Evolutionary conservation across 352 stramenopile species (phyloP).

Genomic region (Phytophthora syringae): DNA sequence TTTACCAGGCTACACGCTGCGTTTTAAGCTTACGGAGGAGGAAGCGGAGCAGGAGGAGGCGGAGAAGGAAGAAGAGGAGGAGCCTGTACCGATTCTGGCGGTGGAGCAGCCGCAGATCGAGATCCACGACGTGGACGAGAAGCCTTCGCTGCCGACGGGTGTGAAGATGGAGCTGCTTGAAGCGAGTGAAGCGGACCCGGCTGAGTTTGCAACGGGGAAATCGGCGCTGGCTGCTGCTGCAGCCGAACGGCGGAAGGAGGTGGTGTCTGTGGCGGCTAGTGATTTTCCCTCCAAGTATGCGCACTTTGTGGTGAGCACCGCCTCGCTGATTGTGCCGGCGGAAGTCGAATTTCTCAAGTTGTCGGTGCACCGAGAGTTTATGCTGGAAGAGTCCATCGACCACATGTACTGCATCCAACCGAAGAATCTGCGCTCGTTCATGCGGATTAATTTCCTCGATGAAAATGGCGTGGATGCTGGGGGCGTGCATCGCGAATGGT

Average conservation of each 20-base stretch:
- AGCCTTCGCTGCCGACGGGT: constrained; percentile 18
- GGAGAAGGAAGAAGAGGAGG: background rate
- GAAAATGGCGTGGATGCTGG: constrained; percentile 89
- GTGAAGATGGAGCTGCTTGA: constrained; percentile 43
- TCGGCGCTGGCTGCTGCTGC: constrained; percentile 31
- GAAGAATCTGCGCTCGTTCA: constrained; percentile 67
- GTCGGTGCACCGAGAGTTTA: constrained; percentile 63
- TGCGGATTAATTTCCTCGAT: constrained; percentile 90
- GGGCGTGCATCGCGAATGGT: constrained; percentile 94
- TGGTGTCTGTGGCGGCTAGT: constrained; percentile 41
- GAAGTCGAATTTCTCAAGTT: constrained; percentile 76
- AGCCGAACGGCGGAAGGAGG: constrained; percentile 49
- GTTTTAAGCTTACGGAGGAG: constrained; percentile 36
- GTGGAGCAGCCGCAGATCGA: constrained; percentile 22
- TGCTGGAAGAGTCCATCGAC: constrained; percentile 78
- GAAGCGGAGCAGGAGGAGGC: constrained; percentile 5
- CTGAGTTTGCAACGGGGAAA: constrained; percentile 43
- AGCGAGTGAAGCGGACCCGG: constrained; percentile 24
- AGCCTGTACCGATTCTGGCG: constrained; percentile 7
- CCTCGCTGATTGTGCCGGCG: constrained; percentile 64
- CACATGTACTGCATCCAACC: constrained; percentile 66
- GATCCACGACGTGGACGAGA: constrained; percentile 27
- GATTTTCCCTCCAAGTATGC: constrained; percentile 82
- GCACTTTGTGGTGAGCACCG: constrained; percentile 76
- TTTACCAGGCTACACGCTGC: constrained; percentile 37